Conservation (phyloP, 140 eudicot genomes). For the Erigeron philadelphicus region DNA sequence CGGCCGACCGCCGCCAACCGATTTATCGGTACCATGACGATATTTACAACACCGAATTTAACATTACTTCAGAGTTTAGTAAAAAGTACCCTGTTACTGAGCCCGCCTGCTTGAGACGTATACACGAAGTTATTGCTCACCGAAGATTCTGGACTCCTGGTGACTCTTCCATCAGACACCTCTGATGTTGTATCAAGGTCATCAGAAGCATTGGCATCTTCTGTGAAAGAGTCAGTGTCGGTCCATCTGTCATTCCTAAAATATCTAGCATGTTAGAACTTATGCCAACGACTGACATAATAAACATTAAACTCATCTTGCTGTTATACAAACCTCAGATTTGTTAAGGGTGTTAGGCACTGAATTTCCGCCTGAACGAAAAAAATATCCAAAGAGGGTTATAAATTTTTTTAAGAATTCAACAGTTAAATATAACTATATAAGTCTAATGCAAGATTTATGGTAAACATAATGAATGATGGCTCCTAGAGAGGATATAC, state of each 20-base stretch:
- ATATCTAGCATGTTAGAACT: conserved; percentile 14
- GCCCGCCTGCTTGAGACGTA: conserved; percentile 39
- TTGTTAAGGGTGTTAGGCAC: conserved; percentile 53
- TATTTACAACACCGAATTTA: background rate
- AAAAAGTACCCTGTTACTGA: conserved; percentile 38
- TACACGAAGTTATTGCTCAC: conserved; percentile 32
- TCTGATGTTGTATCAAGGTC: conserved; percentile 55
- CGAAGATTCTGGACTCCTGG: conserved; percentile 44
- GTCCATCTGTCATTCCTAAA: conserved; percentile 45
- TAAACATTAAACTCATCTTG: conserved; percentile 15
- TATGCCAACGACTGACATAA: background rate
- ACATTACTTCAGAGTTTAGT: conserved; percentile 8
- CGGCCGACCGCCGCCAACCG: too few species aligned
- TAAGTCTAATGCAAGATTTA: conserved; percentile 14
- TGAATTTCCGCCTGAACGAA: conserved; percentile 51
- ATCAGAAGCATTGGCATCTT: conserved; percentile 45
- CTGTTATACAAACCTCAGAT: conserved; percentile 43
- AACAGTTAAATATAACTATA: background rate
- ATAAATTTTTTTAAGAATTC: background rate
- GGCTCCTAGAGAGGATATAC: conserved; percentile 13
- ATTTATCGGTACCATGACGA: too few species aligned
- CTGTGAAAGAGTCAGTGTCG: conserved; percentile 41
- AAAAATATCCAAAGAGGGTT: conserved; percentile 19
- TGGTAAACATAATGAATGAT: background rate
- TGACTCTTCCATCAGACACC: conserved; percentile 38